Evolutionary conservation across 2,329 filamentous ascomycete species (phyloP), one percentile per base, ranked within the genome.

Genomic region (Samsoniella hepiali): DNA sequence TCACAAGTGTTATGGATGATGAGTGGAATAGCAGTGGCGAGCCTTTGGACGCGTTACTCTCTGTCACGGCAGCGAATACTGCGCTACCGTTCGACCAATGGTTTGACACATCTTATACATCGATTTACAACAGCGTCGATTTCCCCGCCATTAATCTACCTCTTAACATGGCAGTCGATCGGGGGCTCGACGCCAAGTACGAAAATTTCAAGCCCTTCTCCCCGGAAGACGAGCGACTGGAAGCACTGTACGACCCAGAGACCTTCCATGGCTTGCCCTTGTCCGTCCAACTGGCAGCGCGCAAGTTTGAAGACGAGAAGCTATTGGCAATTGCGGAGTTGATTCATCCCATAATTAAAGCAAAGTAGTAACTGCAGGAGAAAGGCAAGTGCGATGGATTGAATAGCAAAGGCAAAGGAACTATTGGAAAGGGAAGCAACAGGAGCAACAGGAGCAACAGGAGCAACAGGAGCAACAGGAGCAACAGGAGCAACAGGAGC

Each of bases 221-320:
- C 17, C 32, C 8, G 1, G 27, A 51, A 15, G 58, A 61, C 22
- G 11, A 17, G 11, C 31, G 36, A 15, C n/a, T 61, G 15, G 45
- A 61, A 34, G 58, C 32, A 7, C 15, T 61, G 2, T 59, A 67
- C 31, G 65, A 67, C 42, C 57, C 65, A 2, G 64, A 64, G 42
- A 50, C 56, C 5, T 67, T 64, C 32, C 64, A 67, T 36, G 65
- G 65, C 13, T 34, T 64, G 36, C 65, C 65, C 15, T 31, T 63
- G 8, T 57, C 61, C 2, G 38, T 67, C 27, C 65, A 67, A 58
- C 34, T 67, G 32, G 27, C 63, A 4, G 65, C 57, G 11, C 44
- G 62, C 29, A 50, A 63, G 51, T 62, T 65, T 42, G 57, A 65
- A 32, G 65, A 67, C 42, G 65, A 67, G 44, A 67, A 67, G 42